Percentiles rank a stretch among this genome's conserved stretches.
These are phyloP conservation scores for Brasenia schreberi DNA, from an alignment of 164 flowering plant species.

Conservation along the genomic window DNA sequence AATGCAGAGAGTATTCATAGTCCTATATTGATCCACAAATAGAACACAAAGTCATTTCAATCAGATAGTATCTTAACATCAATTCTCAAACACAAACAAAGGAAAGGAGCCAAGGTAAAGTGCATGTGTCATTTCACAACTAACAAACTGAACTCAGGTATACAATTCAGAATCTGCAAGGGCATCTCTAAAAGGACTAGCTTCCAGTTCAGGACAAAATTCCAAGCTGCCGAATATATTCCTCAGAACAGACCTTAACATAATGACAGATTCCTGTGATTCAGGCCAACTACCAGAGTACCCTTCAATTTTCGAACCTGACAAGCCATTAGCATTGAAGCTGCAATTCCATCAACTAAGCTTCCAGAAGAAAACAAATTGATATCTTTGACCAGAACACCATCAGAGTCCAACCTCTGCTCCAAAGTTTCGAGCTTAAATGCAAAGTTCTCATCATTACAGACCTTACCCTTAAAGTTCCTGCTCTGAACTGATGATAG, in stretches of 20 bases:
- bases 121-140: not conserved
- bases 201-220: not conserved
- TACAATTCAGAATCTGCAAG: constrained; percentile 8
- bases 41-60: no score
- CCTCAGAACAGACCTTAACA: constrained; percentile 7
- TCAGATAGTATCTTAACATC: no score
- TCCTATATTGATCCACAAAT: no score
- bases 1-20: no score
- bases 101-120: no score
- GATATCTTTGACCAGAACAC: not conserved
- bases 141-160: not conserved
- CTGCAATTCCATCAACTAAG: constrained; percentile 10
- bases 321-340: constrained; percentile 8
- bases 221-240: not conserved
- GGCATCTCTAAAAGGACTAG: not conserved
- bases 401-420: constrained; percentile 6
- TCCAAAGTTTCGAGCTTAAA: constrained; percentile 12
- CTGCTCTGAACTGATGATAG: constrained; percentile 8
- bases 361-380: constrained; percentile 11
- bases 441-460: constrained; percentile 6
- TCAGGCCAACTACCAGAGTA: constrained; percentile 12
- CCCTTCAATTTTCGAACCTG: constrained; percentile 9
- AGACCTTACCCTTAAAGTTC: constrained; percentile 8
- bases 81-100: no score
- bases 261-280: not conserved